Evolutionary conservation across 2,329 filamentous ascomycete species (phyloP).

Genomic region (Mollisiaceae sp.): DNA sequence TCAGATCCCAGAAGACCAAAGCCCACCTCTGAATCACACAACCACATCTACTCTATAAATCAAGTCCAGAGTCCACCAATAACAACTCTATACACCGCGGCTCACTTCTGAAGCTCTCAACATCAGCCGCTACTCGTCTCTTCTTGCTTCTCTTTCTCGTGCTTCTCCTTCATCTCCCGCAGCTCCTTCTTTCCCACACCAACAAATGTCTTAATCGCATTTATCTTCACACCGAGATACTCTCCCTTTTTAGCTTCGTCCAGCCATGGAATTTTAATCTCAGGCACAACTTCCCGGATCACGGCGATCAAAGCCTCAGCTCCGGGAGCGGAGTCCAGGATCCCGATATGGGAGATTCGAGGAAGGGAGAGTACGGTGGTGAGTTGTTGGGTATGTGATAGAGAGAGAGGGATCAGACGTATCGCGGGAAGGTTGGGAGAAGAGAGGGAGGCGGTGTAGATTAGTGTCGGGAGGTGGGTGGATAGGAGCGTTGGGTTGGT

Average conservation of each 20-base stretch:
- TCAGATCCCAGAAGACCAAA: too few relatives aligned
- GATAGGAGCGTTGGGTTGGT: slow-evolving; percentile 60
- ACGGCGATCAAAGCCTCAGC: slow-evolving; percentile 59
- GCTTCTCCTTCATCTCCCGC: not conserved
- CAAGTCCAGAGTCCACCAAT: too few relatives aligned
- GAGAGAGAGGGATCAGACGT: slow-evolving; percentile 65
- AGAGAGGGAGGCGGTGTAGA: slow-evolving; percentile 54
- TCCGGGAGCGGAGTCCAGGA: slow-evolving; percentile 61
- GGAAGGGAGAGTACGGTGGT: slow-evolving; percentile 61
- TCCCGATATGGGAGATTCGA: slow-evolving; percentile 67
- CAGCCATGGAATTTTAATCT: slow-evolving; percentile 62
- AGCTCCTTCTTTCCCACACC: not conserved
- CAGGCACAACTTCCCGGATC: slow-evolving; percentile 56
- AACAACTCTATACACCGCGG: too few relatives aligned
- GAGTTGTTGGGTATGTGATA: slow-evolving; percentile 65
- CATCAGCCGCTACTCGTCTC: not conserved
- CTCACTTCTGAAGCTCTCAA: too few relatives aligned
- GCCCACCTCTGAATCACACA: too few relatives aligned
- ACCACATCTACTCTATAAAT: too few relatives aligned
- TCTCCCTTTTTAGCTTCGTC: slow-evolving; percentile 46
- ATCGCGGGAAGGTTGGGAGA: slow-evolving; percentile 49
- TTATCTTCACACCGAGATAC: slow-evolving; percentile 55
- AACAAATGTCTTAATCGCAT: slow-evolving; percentile 47
- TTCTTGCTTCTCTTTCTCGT: not conserved
- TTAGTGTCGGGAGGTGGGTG: slow-evolving; percentile 63